Base-by-base conservation (phyloP, 441 rosid genomes). In the Corymbia citriodora region DNA sequence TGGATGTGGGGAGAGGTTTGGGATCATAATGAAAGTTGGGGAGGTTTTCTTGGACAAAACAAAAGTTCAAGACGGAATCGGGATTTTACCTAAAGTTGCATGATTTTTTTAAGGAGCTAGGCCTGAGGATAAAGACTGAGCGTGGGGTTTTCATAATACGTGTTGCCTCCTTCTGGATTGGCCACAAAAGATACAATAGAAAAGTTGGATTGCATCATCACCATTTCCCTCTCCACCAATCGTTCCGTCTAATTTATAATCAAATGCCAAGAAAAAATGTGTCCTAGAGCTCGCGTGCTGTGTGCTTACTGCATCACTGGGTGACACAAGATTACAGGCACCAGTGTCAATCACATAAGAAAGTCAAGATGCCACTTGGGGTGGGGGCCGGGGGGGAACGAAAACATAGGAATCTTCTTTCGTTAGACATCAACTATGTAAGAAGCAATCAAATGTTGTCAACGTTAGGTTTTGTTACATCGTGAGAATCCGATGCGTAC, bases 1-100 rank as follows among this genome's bases (percentile, higher is more conserved):
- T 33, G 45, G 14, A 9, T 0, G 11, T 0, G 13, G 9, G 23
- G 3, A 23, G 3, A 33, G 25, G 18, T 70, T 70, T 70, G 4
- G 12, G 13, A 70, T 18, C 23, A 70, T 33, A 70, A 3, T 17
- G 3, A 72, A 72, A 36, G 82, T 36, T 72, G 7, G 5, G 8
- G 49, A 3, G 48, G 5, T 5, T 36, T 36, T 36, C 19, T 1
- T 72, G 19, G 49, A 72, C 1, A 72, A 10, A 36, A 72, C 6
- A 72, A 72, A 36, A 19, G 49, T 36, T 72, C 45, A 9, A 6
- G 14, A 72, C 0, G 10, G 27, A 36, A 36, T 72, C 19, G 23
- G 9, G 0, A 36, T 19, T 72, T 11, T 14, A 36, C 27, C 0
- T 36, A 19, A 72, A 72, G 15, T 19, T 36, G 13, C 1, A 1